A percentile compares a stretch with the other conserved stretches of the same genome.
These are phyloP conservation scores for Saccharomycopsis olivae DNA, from an alignment of 805 yeast genomes.

Conservation along the genomic window DNA sequence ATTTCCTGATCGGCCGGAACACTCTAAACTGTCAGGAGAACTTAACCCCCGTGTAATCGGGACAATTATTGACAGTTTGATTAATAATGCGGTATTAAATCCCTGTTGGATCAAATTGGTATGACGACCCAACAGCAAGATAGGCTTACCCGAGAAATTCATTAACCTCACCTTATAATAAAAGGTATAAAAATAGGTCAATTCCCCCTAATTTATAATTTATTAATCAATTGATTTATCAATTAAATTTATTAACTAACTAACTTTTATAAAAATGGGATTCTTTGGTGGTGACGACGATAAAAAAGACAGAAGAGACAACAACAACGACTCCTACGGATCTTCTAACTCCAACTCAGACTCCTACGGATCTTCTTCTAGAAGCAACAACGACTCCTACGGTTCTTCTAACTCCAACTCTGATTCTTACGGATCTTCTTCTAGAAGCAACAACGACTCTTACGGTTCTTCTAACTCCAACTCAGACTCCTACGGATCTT, in stretches of 20 bases:
- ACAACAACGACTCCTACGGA: slow-evolving; percentile 14
- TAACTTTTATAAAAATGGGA: slow-evolving; percentile 13
- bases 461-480: slow-evolving; percentile 26
- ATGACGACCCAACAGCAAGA: too few relatives aligned
- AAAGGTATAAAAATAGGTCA: too few relatives aligned
- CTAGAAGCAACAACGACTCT: slow-evolving; percentile 22
- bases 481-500: slow-evolving; percentile 25
- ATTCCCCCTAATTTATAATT: too few relatives aligned
- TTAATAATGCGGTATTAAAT: too few relatives aligned
- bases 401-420: slow-evolving; percentile 17
- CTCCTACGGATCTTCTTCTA: slow-evolving; percentile 21
- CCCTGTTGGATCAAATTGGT: too few relatives aligned
- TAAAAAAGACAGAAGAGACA: slow-evolving; percentile 19
- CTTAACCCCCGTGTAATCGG: too few relatives aligned
- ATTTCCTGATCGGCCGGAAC: too few relatives aligned
- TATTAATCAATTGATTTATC: neutral
- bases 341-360: slow-evolving; percentile 19
- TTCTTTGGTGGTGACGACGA: slow-evolving; percentile 22
- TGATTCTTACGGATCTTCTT: slow-evolving; percentile 24
- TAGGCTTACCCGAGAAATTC: too few relatives aligned
- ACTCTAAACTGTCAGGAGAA: too few relatives aligned
- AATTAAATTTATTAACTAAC: too few relatives aligned
- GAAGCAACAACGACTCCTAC: slow-evolving; percentile 18
- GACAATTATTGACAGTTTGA: too few relatives aligned
- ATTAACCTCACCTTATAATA: too few relatives aligned